Evolutionary conservation across 106 monocot species (phyloP).

Genomic region (Phalaenopsis aphrodite): DNA sequence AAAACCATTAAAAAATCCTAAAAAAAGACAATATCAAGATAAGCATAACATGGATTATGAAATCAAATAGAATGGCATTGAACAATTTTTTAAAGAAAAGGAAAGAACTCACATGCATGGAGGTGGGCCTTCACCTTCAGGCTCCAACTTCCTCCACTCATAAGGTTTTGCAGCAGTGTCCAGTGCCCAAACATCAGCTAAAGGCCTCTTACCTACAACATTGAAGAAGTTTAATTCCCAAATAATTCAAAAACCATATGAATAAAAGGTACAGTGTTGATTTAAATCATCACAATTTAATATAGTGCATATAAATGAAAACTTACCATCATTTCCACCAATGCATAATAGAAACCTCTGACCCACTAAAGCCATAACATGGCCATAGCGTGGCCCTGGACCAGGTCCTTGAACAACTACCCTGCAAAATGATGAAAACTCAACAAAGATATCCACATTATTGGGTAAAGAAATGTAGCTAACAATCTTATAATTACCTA

Average conservation of each 20-base stretch:
- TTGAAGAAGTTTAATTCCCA: constrained; percentile 1
- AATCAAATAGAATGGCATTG: background rate
- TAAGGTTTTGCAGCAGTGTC: constrained; percentile 99
- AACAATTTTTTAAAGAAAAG: background rate
- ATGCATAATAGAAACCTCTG: constrained; percentile 93
- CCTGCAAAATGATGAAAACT: constrained; percentile 27
- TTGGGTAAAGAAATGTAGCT: background rate
- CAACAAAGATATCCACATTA: background rate
- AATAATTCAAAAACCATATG: background rate
- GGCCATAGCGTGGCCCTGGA: constrained; percentile 95
- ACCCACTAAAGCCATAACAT: constrained; percentile 99
- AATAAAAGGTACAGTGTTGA: background rate
- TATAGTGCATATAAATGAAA: constrained; percentile 6
- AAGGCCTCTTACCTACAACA: constrained; percentile 76
- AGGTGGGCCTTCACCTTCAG: constrained; percentile 98
- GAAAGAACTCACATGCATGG: constrained; percentile 89
- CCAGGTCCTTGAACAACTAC: constrained; percentile 98
- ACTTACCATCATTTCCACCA: constrained; percentile 95
- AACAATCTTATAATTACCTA: constrained; percentile 38
- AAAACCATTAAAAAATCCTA: too few relatives aligned
- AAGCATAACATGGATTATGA: background rate
- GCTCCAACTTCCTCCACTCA: constrained; percentile 97
- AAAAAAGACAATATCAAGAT: too few relatives aligned
- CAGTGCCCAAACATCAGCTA: constrained; percentile 98
- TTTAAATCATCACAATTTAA: background rate